These are phyloP conservation scores for Serendipita sp. DNA, from an alignment of 768 basidiomycete genomes.

Conservation along the genomic window DNA sequence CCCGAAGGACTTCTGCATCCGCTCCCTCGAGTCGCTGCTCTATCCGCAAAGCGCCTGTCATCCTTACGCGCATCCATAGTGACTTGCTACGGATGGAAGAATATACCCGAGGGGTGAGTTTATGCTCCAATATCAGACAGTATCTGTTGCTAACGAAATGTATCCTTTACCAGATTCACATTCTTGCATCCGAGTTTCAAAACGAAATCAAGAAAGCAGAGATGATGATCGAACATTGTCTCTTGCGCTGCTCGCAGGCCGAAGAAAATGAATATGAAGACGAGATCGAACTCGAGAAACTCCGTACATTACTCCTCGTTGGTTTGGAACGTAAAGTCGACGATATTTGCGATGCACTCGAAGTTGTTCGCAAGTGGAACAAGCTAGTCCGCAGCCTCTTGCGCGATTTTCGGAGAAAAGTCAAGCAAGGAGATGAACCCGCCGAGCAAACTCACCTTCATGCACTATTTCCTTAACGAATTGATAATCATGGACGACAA, in stretches of 20 bases:
- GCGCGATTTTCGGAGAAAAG: neutral
- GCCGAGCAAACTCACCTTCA: neutral
- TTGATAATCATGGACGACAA: no score
- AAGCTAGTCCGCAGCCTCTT: neutral
- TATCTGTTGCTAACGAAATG: neutral
- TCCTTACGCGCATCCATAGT: neutral
- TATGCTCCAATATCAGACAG: neutral
- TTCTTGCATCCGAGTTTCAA: neutral
- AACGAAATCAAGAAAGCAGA: neutral
- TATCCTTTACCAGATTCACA: neutral
- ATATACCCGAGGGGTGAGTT: conserved; percentile 2
- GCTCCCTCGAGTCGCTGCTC: neutral
- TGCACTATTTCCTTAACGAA: no score
- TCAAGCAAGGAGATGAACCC: neutral
- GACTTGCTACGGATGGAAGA: conserved; percentile 2
- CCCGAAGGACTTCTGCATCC: neutral
- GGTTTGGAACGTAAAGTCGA: neutral
- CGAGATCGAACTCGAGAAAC: neutral
- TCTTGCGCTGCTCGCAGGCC: neutral
- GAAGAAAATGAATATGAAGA: conserved; percentile 2
- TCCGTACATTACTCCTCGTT: neutral
- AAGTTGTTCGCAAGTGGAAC: neutral
- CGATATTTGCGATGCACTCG: conserved; percentile 1
- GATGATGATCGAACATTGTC: conserved; percentile 1
- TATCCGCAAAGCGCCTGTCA: neutral